A percentile compares a stretch with the other conserved stretches of the same genome.
Conservation (phyloP, 2,329 filamentous ascomycete species). For the Geosmithia putterillii region DNA sequence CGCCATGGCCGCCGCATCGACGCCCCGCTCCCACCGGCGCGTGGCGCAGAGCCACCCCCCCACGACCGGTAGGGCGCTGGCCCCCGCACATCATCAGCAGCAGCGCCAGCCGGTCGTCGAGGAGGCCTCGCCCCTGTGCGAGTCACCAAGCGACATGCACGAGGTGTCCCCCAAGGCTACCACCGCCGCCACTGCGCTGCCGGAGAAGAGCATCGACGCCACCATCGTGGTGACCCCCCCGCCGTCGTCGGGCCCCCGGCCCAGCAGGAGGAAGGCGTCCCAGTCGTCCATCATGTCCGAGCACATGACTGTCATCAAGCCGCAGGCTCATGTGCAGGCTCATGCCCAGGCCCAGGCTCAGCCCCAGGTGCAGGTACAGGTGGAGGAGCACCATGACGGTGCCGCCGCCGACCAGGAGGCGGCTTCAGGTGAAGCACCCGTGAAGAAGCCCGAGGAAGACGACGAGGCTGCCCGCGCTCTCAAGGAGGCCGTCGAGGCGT, state of each 20-base stretch:
- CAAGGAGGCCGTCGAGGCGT: conserved; percentile 48
- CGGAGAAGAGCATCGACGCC: background rate
- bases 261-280: conserved; percentile 1
- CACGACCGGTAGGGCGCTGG: background rate
- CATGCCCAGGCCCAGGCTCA: conserved; percentile 3
- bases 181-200: background rate
- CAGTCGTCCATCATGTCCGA: conserved; percentile 8
- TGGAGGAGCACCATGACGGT: conserved; percentile 1
- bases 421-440: background rate
- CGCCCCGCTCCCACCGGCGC: background rate
- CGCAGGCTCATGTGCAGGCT: background rate
- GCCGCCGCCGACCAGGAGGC: conserved; percentile 5
- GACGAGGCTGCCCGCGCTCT: conserved; percentile 16
- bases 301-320: conserved; percentile 8
- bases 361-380: conserved; percentile 4
- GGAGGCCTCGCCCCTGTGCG: background rate
- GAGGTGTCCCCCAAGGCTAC: background rate
- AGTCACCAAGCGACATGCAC: background rate
- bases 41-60: background rate
- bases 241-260: background rate
- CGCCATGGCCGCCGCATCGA: background rate
- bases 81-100: background rate
- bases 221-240: background rate
- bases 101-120: background rate
- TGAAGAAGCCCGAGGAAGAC: background rate